phyloP scores from a whole-genome alignment of 2,329 filamentous ascomycete genomes.

The Fusarium sp. region DNA sequence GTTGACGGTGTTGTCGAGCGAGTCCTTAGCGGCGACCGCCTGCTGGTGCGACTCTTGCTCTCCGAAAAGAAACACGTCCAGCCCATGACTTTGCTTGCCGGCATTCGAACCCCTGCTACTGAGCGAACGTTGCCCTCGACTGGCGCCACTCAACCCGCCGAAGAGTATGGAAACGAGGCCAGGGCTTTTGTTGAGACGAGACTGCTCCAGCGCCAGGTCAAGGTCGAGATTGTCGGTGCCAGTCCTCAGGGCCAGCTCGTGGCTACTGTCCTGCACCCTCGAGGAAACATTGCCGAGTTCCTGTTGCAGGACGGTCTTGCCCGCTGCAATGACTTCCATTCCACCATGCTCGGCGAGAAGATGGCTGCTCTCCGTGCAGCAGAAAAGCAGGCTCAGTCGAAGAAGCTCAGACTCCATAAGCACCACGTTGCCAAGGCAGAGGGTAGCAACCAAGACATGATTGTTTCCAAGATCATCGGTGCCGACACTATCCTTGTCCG shows the following conservation, averaged over 20 bases:
- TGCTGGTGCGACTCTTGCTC: conserved; percentile 86
- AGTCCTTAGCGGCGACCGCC: conserved; percentile 90
- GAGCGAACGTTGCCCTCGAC: conserved; percentile 86
- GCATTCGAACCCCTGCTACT: conserved; percentile 90
- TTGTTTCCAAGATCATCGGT: conserved; percentile 87
- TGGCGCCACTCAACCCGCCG: conserved; percentile 85
- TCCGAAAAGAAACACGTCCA: conserved; percentile 89
- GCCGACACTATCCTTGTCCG: conserved; percentile 92
- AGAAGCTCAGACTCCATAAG: conserved; percentile 85
- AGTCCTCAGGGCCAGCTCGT: conserved; percentile 95
- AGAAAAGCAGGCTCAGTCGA: conserved; percentile 86
- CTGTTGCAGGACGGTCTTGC: conserved; percentile 91
- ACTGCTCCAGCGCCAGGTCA: conserved; percentile 88
- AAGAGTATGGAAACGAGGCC: conserved; percentile 92
- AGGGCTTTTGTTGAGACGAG: conserved; percentile 89
- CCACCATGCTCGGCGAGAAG: conserved; percentile 88
- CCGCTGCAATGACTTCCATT: conserved; percentile 95
- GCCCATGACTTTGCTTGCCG: conserved; percentile 90
- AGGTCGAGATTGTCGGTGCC: conserved; percentile 86
- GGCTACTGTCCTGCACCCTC: conserved; percentile 87
- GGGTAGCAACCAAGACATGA: conserved; percentile 81
- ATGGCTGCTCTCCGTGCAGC: conserved; percentile 90
- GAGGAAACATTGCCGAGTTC: conserved; percentile 93
- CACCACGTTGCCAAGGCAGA: conserved; percentile 81
- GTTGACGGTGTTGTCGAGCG: conserved; percentile 92